Base-by-base conservation (phyloP, 257 asterid genomes). In the Petunia secreta region DNA sequence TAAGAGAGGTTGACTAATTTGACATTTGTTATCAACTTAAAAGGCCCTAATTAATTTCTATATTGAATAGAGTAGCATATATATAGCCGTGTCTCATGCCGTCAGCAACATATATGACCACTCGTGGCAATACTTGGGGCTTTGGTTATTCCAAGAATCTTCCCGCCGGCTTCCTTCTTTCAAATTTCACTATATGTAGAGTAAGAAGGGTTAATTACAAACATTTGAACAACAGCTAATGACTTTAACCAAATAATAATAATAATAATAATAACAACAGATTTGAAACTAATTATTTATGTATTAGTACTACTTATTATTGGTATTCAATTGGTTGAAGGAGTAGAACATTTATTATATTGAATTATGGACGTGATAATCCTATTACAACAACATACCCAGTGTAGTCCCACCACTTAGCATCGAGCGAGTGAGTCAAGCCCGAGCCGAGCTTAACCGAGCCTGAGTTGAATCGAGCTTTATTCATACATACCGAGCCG, bases 11-110 rank as follows among this genome's bases (percentile, higher is more conserved):
- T 63, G 68, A 63, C 43, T 15, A 63, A 63, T 37, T 63, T 9
- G 68, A 36, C 68, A 63, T 4, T 41, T 63, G 68, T 63, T 0
- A 63, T 63, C 44, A 36, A 63, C 44, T 34, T 8, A 57, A 57
- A 57, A 57, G 16, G 16, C 36, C 64, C 38, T 59, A 59, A 59
- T 59, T 59, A 59, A 50, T 53, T 53, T 53, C 58, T 53, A 53
- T 5, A 53, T 1, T 9, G 13, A 53, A 53, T 13, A 55, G 75
- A 37, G 3, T 67, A 67, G 75, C 75, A n/a, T 10, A 43, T 4
- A 68, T 68, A 68, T 8, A 68, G 9, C 0, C 76, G 76, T 68
- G 76, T 68, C 76, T 68, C 58, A 44, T 44, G 41, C 58, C 58
- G 58, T 46, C 4, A 44, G 58, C 76, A 68, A 44, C 76, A 16